Percentiles rank a stretch among this genome's conserved stretches.
phyloP scores from a whole-genome alignment of 2,329 filamentous ascomycete genomes.

The Penicillium sp. region DNA sequence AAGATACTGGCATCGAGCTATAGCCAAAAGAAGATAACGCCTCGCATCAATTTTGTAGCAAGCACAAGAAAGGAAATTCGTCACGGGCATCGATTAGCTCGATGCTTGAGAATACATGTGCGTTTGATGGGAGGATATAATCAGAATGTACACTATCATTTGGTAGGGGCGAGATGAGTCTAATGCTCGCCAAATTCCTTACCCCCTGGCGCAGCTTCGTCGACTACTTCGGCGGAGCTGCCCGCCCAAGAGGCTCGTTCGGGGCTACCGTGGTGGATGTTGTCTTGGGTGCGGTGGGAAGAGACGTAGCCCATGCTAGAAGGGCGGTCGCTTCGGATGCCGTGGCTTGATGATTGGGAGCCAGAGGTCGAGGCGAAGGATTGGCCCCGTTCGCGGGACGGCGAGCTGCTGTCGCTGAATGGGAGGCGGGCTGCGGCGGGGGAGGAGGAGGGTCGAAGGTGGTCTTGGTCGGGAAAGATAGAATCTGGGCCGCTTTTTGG shows the following conservation, averaged over 20 bases:
- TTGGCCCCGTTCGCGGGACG: constrained; percentile 33
- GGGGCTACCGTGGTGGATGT: constrained; percentile 43
- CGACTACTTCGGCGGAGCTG: constrained; percentile 44
- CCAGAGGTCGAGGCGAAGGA: constrained; percentile 37
- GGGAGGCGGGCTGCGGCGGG: constrained; percentile 38
- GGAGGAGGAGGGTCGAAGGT: constrained; percentile 26
- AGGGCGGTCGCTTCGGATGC: constrained; percentile 35
- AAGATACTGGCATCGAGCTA: not conserved
- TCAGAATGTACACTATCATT: not conserved
- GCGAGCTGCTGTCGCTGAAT: constrained; percentile 37
- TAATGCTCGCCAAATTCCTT: constrained; percentile 17
- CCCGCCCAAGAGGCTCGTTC: constrained; percentile 37
- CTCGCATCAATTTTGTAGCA: not conserved
- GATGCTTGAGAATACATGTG: not conserved
- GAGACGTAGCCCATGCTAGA: constrained; percentile 49
- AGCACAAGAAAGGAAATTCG: constrained; percentile 19
- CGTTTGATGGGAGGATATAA: not conserved
- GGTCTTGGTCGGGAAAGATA: constrained; percentile 13
- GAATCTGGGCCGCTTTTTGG: constrained; percentile 8
- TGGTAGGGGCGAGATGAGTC: constrained; percentile 1
- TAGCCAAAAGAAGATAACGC: not conserved
- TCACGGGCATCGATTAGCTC: constrained; percentile 13
- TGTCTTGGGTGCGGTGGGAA: constrained; percentile 46
- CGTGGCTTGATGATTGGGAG: constrained; percentile 36
- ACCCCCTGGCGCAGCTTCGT: constrained; percentile 20